A percentile compares a stretch with the other conserved stretches of the same genome.
These are phyloP conservation scores for Tolypocladium endophyticum DNA, from an alignment of 2,329 filamentous ascomycete genomes.

Conservation along the genomic window DNA sequence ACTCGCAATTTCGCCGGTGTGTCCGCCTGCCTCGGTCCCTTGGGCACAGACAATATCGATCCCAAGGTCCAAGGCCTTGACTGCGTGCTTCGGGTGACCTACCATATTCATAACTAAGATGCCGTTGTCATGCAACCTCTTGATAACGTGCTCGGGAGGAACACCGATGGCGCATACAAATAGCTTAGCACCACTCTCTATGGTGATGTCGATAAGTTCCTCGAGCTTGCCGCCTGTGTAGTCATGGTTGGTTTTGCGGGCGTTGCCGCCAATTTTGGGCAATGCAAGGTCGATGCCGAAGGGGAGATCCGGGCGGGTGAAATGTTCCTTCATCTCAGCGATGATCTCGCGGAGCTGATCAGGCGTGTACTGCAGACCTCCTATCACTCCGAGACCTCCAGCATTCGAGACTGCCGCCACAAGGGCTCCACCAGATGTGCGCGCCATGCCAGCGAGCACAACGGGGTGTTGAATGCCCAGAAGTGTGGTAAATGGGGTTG, in stretches of 20 bases:
- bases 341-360: slow-evolving; percentile 69
- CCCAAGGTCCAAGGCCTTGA: slow-evolving; percentile 76
- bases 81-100: slow-evolving; percentile 80
- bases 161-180: slow-evolving; percentile 88
- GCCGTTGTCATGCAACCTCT: slow-evolving; percentile 65
- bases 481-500: slow-evolving; percentile 67
- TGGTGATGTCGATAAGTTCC: slow-evolving; percentile 76
- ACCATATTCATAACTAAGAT: slow-evolving; percentile 97
- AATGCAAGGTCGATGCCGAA: slow-evolving; percentile 90
- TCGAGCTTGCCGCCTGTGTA: slow-evolving; percentile 89
- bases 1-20: slow-evolving; percentile 80
- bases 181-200: slow-evolving; percentile 70
- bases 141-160: slow-evolving; percentile 63
- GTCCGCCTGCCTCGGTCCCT: slow-evolving; percentile 86
- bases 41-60: slow-evolving; percentile 90
- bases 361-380: slow-evolving; percentile 63
- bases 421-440: slow-evolving; percentile 68
- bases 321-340: slow-evolving; percentile 69
- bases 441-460: slow-evolving; percentile 88
- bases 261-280: slow-evolving; percentile 74
- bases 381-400: slow-evolving; percentile 70
- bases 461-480: slow-evolving; percentile 81
- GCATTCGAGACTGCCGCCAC: slow-evolving; percentile 84
- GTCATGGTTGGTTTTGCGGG: slow-evolving; percentile 88
- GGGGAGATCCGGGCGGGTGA: slow-evolving; percentile 56